Conservation (phyloP, 495 filamentous ascomycete species). For the Xylaria longipes region DNA sequence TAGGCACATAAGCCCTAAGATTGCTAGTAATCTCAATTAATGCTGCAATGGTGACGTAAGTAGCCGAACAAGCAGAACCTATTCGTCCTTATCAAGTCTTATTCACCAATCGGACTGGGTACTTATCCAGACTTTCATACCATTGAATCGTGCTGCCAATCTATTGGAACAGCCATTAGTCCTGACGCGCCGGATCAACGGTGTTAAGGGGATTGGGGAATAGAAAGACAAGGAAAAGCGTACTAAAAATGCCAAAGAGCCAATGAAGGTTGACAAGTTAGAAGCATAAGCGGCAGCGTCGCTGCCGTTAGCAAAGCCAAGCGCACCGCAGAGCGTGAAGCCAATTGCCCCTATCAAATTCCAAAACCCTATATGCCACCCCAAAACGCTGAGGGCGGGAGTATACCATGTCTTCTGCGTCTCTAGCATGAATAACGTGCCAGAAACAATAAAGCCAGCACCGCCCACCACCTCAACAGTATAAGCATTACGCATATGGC, state of each 20-base stretch:
- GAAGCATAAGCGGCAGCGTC: conserved; percentile 56
- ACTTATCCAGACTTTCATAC: conserved; percentile 68
- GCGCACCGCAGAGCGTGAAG: conserved; percentile 71
- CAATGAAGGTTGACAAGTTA: conserved; percentile 68
- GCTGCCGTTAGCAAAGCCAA: conserved; percentile 60
- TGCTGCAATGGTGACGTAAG: background rate
- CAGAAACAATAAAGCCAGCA: conserved; percentile 65
- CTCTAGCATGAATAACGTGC: conserved; percentile 70
- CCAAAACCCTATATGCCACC: conserved; percentile 58
- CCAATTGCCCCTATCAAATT: conserved; percentile 63
- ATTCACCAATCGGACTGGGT: conserved; percentile 51
- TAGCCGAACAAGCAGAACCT: background rate
- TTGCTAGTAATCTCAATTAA: background rate
- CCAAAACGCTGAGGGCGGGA: conserved; percentile 63
- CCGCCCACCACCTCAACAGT: conserved; percentile 67
- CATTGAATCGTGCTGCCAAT: conserved; percentile 69
- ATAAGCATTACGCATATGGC: background rate
- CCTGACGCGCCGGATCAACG: background rate
- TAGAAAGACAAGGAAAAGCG: conserved; percentile 5
- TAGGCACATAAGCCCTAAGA: background rate
- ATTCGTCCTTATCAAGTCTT: background rate
- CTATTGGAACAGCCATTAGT: conserved; percentile 15
- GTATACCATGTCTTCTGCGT: conserved; percentile 71
- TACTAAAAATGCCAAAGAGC: conserved; percentile 70
- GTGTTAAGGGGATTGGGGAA: background rate